phyloP scores from a whole-genome alignment of 2,329 filamentous ascomycete genomes.

The Claviceps citrina region DNA sequence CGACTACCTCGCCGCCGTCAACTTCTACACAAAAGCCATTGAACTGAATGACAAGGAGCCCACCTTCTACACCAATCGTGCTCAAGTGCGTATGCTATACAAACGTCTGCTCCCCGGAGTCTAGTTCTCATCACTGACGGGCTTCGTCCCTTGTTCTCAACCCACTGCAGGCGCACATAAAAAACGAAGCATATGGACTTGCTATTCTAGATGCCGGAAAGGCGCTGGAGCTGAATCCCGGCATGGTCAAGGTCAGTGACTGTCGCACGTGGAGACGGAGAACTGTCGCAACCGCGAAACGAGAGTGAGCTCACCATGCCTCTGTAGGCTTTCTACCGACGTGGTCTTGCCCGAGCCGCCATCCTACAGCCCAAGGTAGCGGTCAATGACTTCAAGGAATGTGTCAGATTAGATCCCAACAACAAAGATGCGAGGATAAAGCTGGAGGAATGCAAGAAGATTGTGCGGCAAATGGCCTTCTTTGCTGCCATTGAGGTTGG shows the following conservation, averaged over 20 bases:
- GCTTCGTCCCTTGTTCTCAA: neutral
- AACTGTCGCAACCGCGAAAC: neutral
- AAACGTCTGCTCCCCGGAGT: conserved; percentile 2
- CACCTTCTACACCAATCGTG: conserved; percentile 85
- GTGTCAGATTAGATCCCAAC: conserved; percentile 68
- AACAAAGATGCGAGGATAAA: conserved; percentile 89
- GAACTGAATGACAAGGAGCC: conserved; percentile 68
- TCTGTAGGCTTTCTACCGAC: conserved; percentile 74
- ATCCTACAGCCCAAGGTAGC: conserved; percentile 82
- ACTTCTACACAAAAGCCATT: conserved; percentile 79
- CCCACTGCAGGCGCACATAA: conserved; percentile 65
- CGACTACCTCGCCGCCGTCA: conserved; percentile 70
- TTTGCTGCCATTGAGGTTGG: conserved; percentile 87
- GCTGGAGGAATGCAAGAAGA: conserved; percentile 83
- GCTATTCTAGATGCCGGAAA: conserved; percentile 81
- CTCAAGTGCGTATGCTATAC: conserved; percentile 54
- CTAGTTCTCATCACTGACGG: too few relatives aligned
- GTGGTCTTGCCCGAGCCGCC: conserved; percentile 80
- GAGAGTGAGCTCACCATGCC: neutral
- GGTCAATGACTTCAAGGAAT: conserved; percentile 79
- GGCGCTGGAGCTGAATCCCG: conserved; percentile 76
- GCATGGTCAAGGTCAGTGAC: conserved; percentile 63
- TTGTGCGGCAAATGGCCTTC: conserved; percentile 83
- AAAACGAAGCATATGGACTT: conserved; percentile 87
- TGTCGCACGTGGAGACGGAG: neutral